phyloP scores from a whole-genome alignment of 2,329 filamentous ascomycete species.

The Penicillium vulpinum region DNA sequence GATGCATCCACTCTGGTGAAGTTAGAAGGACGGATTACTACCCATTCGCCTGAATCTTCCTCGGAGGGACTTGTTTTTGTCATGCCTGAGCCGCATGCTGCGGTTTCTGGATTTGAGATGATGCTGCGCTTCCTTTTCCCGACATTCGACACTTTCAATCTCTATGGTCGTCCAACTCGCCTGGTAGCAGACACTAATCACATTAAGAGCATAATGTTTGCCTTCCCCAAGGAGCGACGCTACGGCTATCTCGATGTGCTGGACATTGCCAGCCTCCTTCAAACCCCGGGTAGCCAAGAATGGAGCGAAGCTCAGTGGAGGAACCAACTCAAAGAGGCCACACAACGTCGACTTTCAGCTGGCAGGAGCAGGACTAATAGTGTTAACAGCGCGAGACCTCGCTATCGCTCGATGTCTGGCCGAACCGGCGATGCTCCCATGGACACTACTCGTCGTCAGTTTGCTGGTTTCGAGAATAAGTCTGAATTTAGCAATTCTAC shows the following conservation, averaged over 20 bases:
- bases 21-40: conserved; percentile 84
- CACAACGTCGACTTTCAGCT: conserved; percentile 53
- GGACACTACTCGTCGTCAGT: conserved; percentile 24
- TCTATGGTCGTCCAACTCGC: conserved; percentile 86
- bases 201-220: conserved; percentile 92
- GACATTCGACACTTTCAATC: conserved; percentile 84
- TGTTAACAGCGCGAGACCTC: conserved; percentile 57
- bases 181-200: conserved; percentile 86
- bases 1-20: conserved; percentile 94
- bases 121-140: conserved; percentile 91
- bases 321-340: conserved; percentile 82
- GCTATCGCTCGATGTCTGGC: conserved; percentile 38
- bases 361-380: conserved; percentile 49
- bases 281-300: conserved; percentile 69
- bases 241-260: conserved; percentile 89
- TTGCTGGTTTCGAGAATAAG: conserved; percentile 19
- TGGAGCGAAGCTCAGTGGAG: conserved; percentile 93
- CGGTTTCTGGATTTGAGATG: conserved; percentile 91
- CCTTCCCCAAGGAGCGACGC: conserved; percentile 83
- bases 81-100: conserved; percentile 93
- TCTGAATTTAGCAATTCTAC: conserved; percentile 37
- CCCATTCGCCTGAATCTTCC: conserved; percentile 76
- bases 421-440: conserved; percentile 40
- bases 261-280: conserved; percentile 79
- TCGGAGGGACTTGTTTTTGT: conserved; percentile 96